These are phyloP conservation scores for Lonicera japonica DNA, from an alignment of 129 eudicot genomes.

Conservation along the genomic window DNA sequence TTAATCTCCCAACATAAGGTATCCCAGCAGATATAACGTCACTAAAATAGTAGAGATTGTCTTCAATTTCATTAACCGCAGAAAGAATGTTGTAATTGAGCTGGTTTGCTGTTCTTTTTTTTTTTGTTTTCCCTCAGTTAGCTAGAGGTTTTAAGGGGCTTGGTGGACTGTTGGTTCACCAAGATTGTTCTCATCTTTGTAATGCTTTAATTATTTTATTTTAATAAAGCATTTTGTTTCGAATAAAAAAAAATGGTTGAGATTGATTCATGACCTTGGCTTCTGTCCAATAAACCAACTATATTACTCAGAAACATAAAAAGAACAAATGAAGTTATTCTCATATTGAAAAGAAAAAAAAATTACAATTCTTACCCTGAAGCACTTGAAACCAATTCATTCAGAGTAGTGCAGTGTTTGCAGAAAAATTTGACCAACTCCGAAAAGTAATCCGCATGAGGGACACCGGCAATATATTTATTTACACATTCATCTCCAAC, in stretches of 20 bases:
- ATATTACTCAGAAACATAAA: constrained; percentile 8
- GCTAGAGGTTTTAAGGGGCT: too few relatives aligned
- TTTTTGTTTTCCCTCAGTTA: too few relatives aligned
- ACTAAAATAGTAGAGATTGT: constrained; percentile 80
- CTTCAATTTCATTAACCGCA: constrained; percentile 91
- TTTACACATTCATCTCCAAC: constrained; percentile 92
- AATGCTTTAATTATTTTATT: too few relatives aligned
- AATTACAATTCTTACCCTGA: constrained; percentile 42
- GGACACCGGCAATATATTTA: constrained; percentile 54
- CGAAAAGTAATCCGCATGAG: constrained; percentile 64
- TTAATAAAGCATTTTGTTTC: too few relatives aligned
- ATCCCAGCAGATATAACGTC: constrained; percentile 98
- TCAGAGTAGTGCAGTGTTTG: constrained; percentile 68
- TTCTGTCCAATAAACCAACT: constrained; percentile 36
- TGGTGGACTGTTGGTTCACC: too few relatives aligned
- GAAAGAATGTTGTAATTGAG: too few relatives aligned
- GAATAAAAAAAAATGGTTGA: too few relatives aligned
- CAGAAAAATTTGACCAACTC: constrained; percentile 68
- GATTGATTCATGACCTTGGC: constrained; percentile 31
- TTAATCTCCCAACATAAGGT: constrained; percentile 85
- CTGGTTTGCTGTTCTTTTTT: too few relatives aligned
- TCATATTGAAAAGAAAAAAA: constrained; percentile 4
- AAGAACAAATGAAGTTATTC: not conserved
- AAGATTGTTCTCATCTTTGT: too few relatives aligned
- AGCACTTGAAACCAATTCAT: constrained; percentile 42